A percentile compares a stretch with the other conserved stretches of the same genome.
phyloP scores from a whole-genome alignment of 2,329 filamentous ascomycete species.

The Fusarium continuum region DNA sequence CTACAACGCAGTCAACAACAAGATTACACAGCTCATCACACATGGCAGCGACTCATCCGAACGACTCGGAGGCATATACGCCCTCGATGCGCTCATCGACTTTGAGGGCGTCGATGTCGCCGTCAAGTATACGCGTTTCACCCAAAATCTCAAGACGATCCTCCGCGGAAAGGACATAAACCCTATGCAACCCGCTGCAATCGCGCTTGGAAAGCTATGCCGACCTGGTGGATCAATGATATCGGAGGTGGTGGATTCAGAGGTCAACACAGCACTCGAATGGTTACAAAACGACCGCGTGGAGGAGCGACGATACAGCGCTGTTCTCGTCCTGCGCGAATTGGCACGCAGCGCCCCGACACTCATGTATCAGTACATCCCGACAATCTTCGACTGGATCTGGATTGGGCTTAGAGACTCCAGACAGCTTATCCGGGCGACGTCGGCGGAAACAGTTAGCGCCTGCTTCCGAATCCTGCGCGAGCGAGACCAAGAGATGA shows the following conservation, averaged over 20 bases:
- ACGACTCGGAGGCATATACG: slow-evolving; percentile 89
- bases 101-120: slow-evolving; percentile 95
- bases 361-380: slow-evolving; percentile 93
- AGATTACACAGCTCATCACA: slow-evolving; percentile 74
- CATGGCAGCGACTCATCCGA: slow-evolving; percentile 89
- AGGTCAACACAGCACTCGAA: slow-evolving; percentile 95
- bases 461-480: slow-evolving; percentile 96
- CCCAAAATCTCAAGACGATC: slow-evolving; percentile 86
- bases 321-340: slow-evolving; percentile 89
- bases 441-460: slow-evolving; percentile 90
- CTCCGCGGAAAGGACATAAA: slow-evolving; percentile 90
- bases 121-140: slow-evolving; percentile 93
- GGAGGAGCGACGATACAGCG: slow-evolving; percentile 92
- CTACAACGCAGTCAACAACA: slow-evolving; percentile 65
- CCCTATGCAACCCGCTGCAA: slow-evolving; percentile 89
- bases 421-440: slow-evolving; percentile 90
- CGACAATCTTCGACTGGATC: slow-evolving; percentile 94
- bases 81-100: slow-evolving; percentile 91
- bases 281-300: slow-evolving; percentile 96
- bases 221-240: slow-evolving; percentile 93
- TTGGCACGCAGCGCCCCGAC: slow-evolving; percentile 93
- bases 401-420: slow-evolving; percentile 93
- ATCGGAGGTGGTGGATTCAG: slow-evolving; percentile 93
- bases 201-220: slow-evolving; percentile 88
- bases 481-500: slow-evolving; percentile 88